Conservation (phyloP, 176 grass and related monocot species). For the Eremochloa ophiuroides region DNA sequence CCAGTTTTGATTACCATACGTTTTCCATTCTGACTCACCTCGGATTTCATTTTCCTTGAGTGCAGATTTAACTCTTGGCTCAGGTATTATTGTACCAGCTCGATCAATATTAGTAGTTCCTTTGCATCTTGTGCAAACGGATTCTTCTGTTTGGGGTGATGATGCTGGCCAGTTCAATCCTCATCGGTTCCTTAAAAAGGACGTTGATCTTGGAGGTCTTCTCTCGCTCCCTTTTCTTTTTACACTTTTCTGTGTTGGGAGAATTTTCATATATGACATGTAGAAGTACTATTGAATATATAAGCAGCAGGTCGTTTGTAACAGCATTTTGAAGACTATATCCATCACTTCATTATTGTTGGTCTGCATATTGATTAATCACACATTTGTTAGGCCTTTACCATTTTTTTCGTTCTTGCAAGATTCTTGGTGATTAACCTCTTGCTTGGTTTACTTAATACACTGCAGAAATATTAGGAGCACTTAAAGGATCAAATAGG, state of each 20-base stretch:
- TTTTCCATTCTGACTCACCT: slow-evolving; percentile 2
- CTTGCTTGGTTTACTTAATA: background rate
- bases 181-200: slow-evolving; percentile 54
- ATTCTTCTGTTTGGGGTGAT: slow-evolving; percentile 72
- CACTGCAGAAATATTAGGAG: slow-evolving; percentile 35
- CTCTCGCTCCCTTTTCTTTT: background rate
- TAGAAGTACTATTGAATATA: background rate
- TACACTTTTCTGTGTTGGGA: background rate
- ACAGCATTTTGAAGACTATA: background rate
- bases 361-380: background rate
- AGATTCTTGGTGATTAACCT: background rate
- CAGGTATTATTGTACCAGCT: slow-evolving; percentile 59
- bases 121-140: slow-evolving; percentile 80
- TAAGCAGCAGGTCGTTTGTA: background rate
- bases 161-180: slow-evolving; percentile 79
- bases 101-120: slow-evolving; percentile 73
- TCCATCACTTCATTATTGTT: background rate
- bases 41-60: slow-evolving; percentile 11
- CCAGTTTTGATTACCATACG: background rate
- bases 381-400: background rate
- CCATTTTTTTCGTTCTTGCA: background rate
- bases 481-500: slow-evolving; percentile 18
- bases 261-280: background rate
- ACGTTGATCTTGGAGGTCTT: slow-evolving; percentile 44
- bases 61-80: slow-evolving; percentile 67